Conservation (phyloP, 2,329 filamentous ascomycete genomes). For the Fusarium sp. region DNA sequence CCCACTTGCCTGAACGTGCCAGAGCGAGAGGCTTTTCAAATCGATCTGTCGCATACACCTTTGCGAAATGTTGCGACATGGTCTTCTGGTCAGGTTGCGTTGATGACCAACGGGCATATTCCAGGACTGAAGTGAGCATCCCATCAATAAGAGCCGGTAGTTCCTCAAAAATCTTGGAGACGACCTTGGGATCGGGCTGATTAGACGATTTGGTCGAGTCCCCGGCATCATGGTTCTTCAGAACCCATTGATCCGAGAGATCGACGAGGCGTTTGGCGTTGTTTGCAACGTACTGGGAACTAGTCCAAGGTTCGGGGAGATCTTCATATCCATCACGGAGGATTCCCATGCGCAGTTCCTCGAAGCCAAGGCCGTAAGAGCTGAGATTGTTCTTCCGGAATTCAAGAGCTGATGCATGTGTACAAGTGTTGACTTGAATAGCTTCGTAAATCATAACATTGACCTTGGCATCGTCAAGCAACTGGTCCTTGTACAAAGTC, state of each 20-base stretch:
- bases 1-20: constrained; percentile 68
- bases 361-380: constrained; percentile 79
- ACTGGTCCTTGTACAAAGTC: constrained; percentile 73
- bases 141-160: constrained; percentile 67
- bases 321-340: constrained; percentile 73
- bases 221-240: constrained; percentile 57
- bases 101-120: constrained; percentile 65
- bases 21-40: constrained; percentile 67
- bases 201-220: constrained; percentile 51
- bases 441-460: constrained; percentile 77
- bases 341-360: constrained; percentile 75
- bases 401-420: constrained; percentile 68
- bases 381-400: constrained; percentile 79
- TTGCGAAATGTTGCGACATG: constrained; percentile 61
- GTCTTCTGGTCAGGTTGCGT: constrained; percentile 60
- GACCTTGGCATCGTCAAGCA: constrained; percentile 67
- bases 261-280: constrained; percentile 72
- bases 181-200: constrained; percentile 56
- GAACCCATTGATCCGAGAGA: constrained; percentile 68
- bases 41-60: constrained; percentile 64
- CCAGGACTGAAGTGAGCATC: constrained; percentile 67
- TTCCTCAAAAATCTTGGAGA: constrained; percentile 62
- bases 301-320: constrained; percentile 89
- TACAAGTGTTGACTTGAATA: constrained; percentile 72
- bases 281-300: constrained; percentile 72